A percentile compares a stretch with the other conserved stretches of the same genome.
These are phyloP conservation scores for Alternaria novae-zelandiae DNA, from an alignment of 2,329 filamentous ascomycete species.

Conservation along the genomic window DNA sequence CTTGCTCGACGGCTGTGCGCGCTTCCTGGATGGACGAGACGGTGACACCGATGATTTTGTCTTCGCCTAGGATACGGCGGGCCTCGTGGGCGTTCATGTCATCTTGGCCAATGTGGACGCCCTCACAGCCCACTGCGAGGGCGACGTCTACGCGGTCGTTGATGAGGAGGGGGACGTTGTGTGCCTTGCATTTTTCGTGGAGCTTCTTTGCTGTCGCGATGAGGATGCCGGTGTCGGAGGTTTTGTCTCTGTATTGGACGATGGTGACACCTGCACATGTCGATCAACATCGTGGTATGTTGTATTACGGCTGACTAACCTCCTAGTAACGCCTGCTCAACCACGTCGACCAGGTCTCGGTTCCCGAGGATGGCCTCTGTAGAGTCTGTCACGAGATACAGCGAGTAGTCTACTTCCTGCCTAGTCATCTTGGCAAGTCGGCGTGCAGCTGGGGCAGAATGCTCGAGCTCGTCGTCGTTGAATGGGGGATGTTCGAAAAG, in stretches of 20 bases:
- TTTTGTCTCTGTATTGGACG: slow-evolving; percentile 92
- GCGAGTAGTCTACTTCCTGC: slow-evolving; percentile 70
- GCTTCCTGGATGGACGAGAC: slow-evolving; percentile 79
- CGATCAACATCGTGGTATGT: not conserved
- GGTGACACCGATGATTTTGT: slow-evolving; percentile 87
- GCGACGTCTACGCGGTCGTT: slow-evolving; percentile 94
- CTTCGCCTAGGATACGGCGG: slow-evolving; percentile 72
- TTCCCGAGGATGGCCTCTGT: slow-evolving; percentile 81
- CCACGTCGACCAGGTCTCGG: slow-evolving; percentile 73
- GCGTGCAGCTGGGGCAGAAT: not conserved
- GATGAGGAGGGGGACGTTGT: slow-evolving; percentile 81
- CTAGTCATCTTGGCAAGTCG: slow-evolving; percentile 34
- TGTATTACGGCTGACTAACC: slow-evolving; percentile 54
- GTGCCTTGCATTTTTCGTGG: slow-evolving; percentile 70
- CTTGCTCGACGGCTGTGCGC: slow-evolving; percentile 70
- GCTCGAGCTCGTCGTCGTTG: not conserved
- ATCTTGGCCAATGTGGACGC: slow-evolving; percentile 94
- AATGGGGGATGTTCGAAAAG: not conserved
- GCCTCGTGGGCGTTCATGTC: slow-evolving; percentile 77
- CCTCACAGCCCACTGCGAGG: slow-evolving; percentile 83
- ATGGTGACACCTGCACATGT: slow-evolving; percentile 68
- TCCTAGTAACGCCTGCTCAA: slow-evolving; percentile 76
- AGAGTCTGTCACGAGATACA: slow-evolving; percentile 93
- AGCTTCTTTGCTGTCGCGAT: slow-evolving; percentile 74
- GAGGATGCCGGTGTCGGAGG: slow-evolving; percentile 72